A percentile compares a stretch with the other conserved stretches of the same genome.
phyloP scores from a whole-genome alignment of 257 asterid species.

The Marsdenia floribunda region DNA sequence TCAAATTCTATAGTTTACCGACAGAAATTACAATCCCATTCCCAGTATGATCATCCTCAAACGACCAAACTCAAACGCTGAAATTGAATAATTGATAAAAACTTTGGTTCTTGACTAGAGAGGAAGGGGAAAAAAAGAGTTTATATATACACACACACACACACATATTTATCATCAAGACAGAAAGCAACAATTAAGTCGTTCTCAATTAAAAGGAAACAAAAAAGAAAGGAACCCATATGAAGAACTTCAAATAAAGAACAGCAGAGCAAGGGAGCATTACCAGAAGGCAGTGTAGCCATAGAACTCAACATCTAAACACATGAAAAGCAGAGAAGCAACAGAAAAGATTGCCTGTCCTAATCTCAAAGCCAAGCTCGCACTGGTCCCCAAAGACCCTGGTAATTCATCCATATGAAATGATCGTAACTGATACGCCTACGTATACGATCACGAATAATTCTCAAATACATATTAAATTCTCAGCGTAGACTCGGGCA shows the following conservation, averaged over 20 bases:
- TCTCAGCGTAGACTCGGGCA: conserved; percentile 14
- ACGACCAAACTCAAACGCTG: neutral
- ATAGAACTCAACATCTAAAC: conserved; percentile 81
- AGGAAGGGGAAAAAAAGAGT: neutral
- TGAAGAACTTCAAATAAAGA: neutral
- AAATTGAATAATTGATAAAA: neutral
- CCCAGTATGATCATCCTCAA: neutral
- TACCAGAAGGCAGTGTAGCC: conserved; percentile 97
- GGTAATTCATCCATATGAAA: conserved; percentile 82
- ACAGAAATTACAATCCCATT: neutral
- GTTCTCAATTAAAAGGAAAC: too few relatives aligned
- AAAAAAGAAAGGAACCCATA: neutral
- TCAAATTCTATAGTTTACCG: neutral
- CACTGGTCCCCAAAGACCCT: conserved; percentile 87
- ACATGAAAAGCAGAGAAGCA: conserved; percentile 94
- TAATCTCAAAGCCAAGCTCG: conserved; percentile 82
- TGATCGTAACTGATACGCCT: neutral
- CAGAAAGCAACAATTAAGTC: too few relatives aligned
- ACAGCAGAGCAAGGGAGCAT: neutral
- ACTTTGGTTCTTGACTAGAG: neutral
- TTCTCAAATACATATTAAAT: conserved; percentile 35
- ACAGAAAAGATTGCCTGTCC: conserved; percentile 83
- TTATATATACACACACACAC: neutral
- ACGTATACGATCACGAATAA: conserved; percentile 15
- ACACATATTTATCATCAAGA: neutral